These are phyloP conservation scores for Sporothrix curviconia DNA, from an alignment of 2,329 filamentous ascomycete genomes.

Conservation along the genomic window DNA sequence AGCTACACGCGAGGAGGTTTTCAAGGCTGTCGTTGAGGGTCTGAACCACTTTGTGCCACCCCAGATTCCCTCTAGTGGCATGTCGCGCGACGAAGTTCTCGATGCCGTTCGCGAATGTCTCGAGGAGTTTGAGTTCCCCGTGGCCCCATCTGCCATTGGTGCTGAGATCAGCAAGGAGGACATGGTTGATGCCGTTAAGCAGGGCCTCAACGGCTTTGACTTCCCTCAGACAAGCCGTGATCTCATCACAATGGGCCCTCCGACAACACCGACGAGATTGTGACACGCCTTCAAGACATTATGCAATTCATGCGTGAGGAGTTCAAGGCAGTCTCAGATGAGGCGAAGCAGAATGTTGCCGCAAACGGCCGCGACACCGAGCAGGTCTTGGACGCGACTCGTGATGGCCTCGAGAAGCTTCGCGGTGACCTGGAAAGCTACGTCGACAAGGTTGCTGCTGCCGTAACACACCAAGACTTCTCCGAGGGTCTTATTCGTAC, in stretches of 20 bases:
- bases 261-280: slow-evolving; percentile 42
- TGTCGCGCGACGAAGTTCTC: slow-evolving; percentile 78
- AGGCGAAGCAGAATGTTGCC: slow-evolving; percentile 70
- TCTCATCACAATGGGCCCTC: slow-evolving; percentile 30
- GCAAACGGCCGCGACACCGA: slow-evolving; percentile 77
- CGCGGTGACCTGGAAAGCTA: slow-evolving; percentile 75
- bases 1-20: slow-evolving; percentile 76
- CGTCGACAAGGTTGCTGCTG: slow-evolving; percentile 64
- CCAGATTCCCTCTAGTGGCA: slow-evolving; percentile 52
- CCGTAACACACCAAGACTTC: slow-evolving; percentile 69
- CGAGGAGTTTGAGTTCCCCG: slow-evolving; percentile 73
- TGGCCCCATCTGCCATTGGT: slow-evolving; percentile 49
- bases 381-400: slow-evolving; percentile 80
- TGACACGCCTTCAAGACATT: slow-evolving; percentile 57
- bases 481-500: slow-evolving; percentile 60
- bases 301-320: slow-evolving; percentile 53
- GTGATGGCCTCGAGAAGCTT: slow-evolving; percentile 77
- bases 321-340: slow-evolving; percentile 54
- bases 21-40: slow-evolving; percentile 77
- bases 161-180: slow-evolving; percentile 54
- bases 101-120: slow-evolving; percentile 79
- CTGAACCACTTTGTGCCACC: slow-evolving; percentile 75
- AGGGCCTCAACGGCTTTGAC: slow-evolving; percentile 49
- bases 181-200: slow-evolving; percentile 56
- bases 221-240: slow-evolving; percentile 29